Evolutionary conservation across 1,284 basidiomycete genomes (phyloP), one percentile per base, ranked within the genome.

Genomic region (Cystobasidium sp.): DNA sequence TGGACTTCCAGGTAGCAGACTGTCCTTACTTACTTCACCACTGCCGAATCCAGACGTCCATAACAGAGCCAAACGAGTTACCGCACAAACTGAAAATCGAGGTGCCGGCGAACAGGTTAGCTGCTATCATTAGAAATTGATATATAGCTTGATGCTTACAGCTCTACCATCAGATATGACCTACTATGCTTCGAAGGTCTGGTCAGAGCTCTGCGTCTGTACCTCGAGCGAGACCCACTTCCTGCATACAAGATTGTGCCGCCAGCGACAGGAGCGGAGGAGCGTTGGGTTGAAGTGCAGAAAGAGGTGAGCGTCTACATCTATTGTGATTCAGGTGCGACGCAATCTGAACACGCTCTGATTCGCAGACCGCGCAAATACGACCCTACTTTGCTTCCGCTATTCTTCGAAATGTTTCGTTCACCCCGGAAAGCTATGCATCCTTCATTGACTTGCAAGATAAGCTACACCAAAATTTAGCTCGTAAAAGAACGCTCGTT

Each of bases 401-500:
- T 16, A 86, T 99, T 68, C 87, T 99, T 65, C 90, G 97, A 75
- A 92, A 95, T 80, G 85, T 97, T 81, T 88, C 78, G 73, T 95
- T 99, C 84, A 94, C 91, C 24, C 88, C 89, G 51, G 87, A 89
- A 74, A 94, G 92, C 67, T 99, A 99, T 82, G 92, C 92, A 51
- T 95, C 92, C 76, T 99, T 99, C 87, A 97, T 99, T 81, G 97
- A 98, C 81, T 85, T 97, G 20, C 97, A 99, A 84, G 97, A 99
- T 83, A 99, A 99, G 84, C 86, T 99, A 56, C 97, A 99, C 82
- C 92, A 95, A 81, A 99, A 99, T 83, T 87, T 99, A 58, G 96
- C 93, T 79, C 87, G 97, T 68, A 86, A 91, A 78, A 86, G 97
- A 74, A 92, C 92, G 79, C 88, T 99, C 53, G 97, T 97, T 49